Conservation (phyloP, 2,329 filamentous ascomycete species). For the Escovopsis sp. region DNA sequence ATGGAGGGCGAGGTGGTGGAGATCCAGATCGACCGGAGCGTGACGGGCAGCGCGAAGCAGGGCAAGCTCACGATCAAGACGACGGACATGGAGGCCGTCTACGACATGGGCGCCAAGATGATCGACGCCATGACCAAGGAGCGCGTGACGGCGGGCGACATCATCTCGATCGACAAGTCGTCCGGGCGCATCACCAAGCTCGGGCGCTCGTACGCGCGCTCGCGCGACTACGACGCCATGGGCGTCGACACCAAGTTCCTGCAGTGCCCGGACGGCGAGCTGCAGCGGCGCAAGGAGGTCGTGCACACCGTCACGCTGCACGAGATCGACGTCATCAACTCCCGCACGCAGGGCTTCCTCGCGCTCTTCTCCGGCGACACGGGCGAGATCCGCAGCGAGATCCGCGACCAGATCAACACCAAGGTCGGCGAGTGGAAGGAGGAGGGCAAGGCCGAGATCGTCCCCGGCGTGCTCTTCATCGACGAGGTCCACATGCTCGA, state of each 20-base stretch:
- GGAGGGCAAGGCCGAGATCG: constrained; percentile 96
- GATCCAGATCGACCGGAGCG: constrained; percentile 94
- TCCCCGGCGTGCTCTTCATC: constrained; percentile 93
- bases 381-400: constrained; percentile 92
- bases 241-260: constrained; percentile 96
- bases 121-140: constrained; percentile 99
- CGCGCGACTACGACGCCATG: constrained; percentile 98
- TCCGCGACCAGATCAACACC: constrained; percentile 96
- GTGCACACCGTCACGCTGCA: constrained; percentile 94
- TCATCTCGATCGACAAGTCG: constrained; percentile 97
- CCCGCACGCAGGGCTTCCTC: constrained; percentile 92
- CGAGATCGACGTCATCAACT: constrained; percentile 99
- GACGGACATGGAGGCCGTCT: constrained; percentile 98
- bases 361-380: constrained; percentile 97
- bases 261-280: constrained; percentile 91
- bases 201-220: constrained; percentile 84
- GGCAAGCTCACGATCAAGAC: constrained; percentile 99
- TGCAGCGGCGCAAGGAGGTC: constrained; percentile 93
- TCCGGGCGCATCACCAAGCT: constrained; percentile 97
- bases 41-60: constrained; percentile 93
- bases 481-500: constrained; percentile 99
- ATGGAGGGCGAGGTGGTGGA: constrained; percentile 99
- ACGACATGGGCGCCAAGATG: constrained; percentile 99
- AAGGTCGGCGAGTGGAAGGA: constrained; percentile 99
- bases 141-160: constrained; percentile 95